These are phyloP conservation scores for Pelagophyceae sp. DNA, from an alignment of 352 stramenopile genomes.

Conservation along the genomic window DNA sequence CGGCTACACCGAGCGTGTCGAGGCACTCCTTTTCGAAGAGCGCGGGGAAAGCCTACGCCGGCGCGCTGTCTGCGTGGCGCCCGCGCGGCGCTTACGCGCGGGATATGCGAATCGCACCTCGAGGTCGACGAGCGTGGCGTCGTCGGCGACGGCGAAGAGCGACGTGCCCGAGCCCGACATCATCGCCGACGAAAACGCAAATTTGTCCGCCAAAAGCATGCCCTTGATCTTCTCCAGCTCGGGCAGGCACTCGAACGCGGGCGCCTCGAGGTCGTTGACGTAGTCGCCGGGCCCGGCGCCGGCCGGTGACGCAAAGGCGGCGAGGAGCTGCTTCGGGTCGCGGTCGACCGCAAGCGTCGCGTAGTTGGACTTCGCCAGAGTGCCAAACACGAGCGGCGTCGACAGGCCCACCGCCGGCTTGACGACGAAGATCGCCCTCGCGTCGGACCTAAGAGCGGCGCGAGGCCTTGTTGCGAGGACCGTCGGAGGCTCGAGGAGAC, in stretches of 20 bases:
- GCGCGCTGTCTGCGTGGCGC: too few relatives aligned
- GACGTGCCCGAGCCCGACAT: conserved; percentile 71
- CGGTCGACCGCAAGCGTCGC: conserved; percentile 47
- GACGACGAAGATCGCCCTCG: conserved; percentile 49
- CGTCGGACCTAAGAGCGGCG: too few relatives aligned
- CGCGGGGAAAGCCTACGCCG: too few relatives aligned
- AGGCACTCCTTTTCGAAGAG: too few relatives aligned
- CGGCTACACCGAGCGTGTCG: too few relatives aligned
- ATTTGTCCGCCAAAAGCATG: conserved; percentile 43
- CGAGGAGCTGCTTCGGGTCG: conserved; percentile 51
- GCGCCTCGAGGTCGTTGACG: conserved; percentile 68
- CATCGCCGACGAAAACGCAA: conserved; percentile 55
- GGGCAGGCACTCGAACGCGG: conserved; percentile 60
- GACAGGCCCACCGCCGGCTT: conserved; percentile 63
- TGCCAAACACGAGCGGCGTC: conserved; percentile 63
- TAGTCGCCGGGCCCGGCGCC: conserved; percentile 49
- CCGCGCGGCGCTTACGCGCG: too few relatives aligned
- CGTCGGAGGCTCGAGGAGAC: not conserved
- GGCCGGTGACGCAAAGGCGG: too few relatives aligned
- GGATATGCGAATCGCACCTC: too few relatives aligned
- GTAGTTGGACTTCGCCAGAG: conserved; percentile 49
- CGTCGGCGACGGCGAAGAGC: conserved; percentile 64
- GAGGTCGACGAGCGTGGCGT: too few relatives aligned
- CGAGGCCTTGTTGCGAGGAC: too few relatives aligned
- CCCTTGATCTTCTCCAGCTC: conserved; percentile 54